These are phyloP conservation scores for Ensete glaucum DNA, from an alignment of 176 grass and related monocot genomes.

Conservation along the genomic window DNA sequence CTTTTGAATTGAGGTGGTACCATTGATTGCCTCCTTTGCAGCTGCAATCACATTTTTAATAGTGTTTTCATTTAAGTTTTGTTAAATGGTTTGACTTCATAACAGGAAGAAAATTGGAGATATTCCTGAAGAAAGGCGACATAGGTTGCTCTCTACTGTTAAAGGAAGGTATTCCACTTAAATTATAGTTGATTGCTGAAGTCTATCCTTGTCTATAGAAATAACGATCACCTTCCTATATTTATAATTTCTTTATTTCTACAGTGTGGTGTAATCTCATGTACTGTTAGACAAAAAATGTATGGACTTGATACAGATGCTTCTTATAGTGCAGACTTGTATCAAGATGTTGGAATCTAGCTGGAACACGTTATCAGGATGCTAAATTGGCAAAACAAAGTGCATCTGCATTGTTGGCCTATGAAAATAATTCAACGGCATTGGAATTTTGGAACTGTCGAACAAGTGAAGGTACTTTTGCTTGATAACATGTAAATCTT, in stretches of 20 bases:
- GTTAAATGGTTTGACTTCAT: not conserved
- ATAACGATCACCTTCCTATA: not conserved
- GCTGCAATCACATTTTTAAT: not conserved
- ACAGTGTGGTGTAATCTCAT: not conserved
- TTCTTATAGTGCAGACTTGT: slow-evolving; percentile 12
- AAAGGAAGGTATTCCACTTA: slow-evolving; percentile 12
- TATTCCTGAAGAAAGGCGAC: slow-evolving; percentile 29
- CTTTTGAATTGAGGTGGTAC: not conserved
- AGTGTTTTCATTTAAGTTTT: not conserved
- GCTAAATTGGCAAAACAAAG: slow-evolving; percentile 20
- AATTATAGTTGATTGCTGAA: slow-evolving; percentile 1
- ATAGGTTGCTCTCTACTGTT: slow-evolving; percentile 1
- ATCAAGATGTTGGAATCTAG: slow-evolving; percentile 21
- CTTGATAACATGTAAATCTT: not conserved
- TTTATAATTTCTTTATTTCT: not conserved
- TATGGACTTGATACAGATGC: not conserved
- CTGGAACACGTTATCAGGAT: slow-evolving; percentile 22
- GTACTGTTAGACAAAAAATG: not conserved
- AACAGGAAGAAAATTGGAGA: slow-evolving; percentile 28
- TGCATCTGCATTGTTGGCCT: slow-evolving; percentile 14
- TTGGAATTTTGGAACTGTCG: slow-evolving; percentile 20
- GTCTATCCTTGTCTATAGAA: not conserved
- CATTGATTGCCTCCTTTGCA: not conserved
- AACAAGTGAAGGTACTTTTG: slow-evolving; percentile 21
- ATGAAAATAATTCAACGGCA: not conserved